Percentiles rank a stretch among this genome's conserved stretches.
Conservation (phyloP, 768 basidiomycete species). For the Trametes elegans region DNA sequence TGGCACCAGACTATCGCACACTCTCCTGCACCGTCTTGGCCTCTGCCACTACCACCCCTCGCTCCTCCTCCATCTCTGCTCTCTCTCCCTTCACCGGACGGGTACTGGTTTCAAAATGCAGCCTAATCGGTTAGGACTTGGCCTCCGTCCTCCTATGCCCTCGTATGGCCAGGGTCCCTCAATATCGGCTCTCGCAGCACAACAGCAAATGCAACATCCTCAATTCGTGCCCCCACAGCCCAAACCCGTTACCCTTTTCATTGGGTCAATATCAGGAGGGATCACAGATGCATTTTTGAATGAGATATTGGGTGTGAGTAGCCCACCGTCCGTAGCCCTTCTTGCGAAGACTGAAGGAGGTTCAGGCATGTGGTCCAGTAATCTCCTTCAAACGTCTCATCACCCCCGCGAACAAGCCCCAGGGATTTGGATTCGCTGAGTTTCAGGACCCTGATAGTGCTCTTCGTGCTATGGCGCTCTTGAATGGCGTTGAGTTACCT, state of each 20-base stretch:
- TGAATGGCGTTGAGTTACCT: conserved; percentile 64
- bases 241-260: conserved; percentile 76
- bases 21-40: no score
- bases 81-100: background rate
- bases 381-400: conserved; percentile 91
- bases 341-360: background rate
- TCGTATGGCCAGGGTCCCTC: conserved; percentile 91
- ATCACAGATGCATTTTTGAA: conserved; percentile 83
- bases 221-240: conserved; percentile 70
- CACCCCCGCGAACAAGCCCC: conserved; percentile 89
- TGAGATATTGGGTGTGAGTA: conserved; percentile 69
- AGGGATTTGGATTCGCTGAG: conserved; percentile 97
- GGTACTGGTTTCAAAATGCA: conserved; percentile 44
- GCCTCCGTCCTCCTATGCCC: conserved; percentile 83
- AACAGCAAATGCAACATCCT: conserved; percentile 57
- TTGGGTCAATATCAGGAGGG: conserved; percentile 94
- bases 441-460: conserved; percentile 93
- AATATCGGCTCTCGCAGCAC: conserved; percentile 87
- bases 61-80: background rate
- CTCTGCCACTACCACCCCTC: background rate
- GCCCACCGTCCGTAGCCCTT: background rate
- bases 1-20: background rate
- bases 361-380: conserved; percentile 85
- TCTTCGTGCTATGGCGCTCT: conserved; percentile 64
- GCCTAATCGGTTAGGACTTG: conserved; percentile 80